phyloP scores from a whole-genome alignment of 495 filamentous ascomycete species.

The Tuber melanosporum region DNA sequence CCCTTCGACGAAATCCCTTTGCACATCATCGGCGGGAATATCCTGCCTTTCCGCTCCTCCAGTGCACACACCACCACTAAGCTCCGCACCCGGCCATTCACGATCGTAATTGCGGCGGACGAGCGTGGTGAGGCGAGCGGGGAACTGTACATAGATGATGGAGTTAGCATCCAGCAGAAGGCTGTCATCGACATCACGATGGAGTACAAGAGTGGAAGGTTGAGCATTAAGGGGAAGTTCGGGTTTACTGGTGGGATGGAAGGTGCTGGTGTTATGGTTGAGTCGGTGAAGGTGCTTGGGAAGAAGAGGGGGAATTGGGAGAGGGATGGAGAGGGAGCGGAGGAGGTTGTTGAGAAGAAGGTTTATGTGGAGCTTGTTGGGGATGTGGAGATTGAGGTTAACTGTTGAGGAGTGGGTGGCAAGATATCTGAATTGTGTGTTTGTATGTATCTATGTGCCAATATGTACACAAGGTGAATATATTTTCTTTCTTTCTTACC shows the following conservation, averaged over 20 bases:
- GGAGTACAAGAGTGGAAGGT: constrained; percentile 43
- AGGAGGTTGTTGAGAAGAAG: constrained; percentile 14
- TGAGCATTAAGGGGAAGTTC: constrained; percentile 48
- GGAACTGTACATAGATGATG: constrained; percentile 74
- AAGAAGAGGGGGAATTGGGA: constrained; percentile 28
- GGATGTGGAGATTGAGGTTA: constrained; percentile 20
- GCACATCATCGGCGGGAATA: constrained; percentile 62
- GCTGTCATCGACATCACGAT: constrained; percentile 49
- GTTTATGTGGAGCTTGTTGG: constrained; percentile 16
- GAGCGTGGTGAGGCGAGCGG: constrained; percentile 56
- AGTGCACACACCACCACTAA: constrained; percentile 64
- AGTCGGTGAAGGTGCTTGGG: constrained; percentile 54
- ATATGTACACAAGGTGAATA: background rate
- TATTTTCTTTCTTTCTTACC: no score
- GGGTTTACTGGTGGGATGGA: constrained; percentile 43
- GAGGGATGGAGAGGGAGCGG: constrained; percentile 2
- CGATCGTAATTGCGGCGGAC: constrained; percentile 62
- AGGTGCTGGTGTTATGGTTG: constrained; percentile 48
- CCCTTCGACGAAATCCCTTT: constrained; percentile 63
- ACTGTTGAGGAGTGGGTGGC: background rate
- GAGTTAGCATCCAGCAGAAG: constrained; percentile 59
- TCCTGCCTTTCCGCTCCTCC: constrained; percentile 58
- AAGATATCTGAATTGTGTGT: no score
- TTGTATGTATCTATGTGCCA: no score
- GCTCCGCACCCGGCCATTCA: constrained; percentile 60